Percentiles rank a stretch among this genome's conserved stretches.
phyloP scores from a whole-genome alignment of 176 grass and related monocot species.

The Triticum timopheevii region DNA sequence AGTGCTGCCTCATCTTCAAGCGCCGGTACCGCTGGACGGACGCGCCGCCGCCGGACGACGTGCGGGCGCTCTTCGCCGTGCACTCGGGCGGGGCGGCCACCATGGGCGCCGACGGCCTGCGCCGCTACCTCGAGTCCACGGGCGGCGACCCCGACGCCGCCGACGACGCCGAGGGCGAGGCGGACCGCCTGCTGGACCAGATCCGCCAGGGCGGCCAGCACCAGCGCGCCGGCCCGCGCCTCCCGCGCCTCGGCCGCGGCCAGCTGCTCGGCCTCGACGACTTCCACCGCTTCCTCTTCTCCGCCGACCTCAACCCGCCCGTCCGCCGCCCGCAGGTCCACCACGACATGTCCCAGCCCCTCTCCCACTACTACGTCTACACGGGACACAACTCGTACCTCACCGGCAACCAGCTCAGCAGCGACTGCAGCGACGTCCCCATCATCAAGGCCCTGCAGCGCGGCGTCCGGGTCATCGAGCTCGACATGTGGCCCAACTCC shows the following conservation, averaged over 20 bases:
- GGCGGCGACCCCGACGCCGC: not conserved
- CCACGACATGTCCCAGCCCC: conserved; percentile 75
- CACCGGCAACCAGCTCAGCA: conserved; percentile 97
- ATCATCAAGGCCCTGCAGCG: conserved; percentile 85
- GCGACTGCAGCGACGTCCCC: conserved; percentile 88
- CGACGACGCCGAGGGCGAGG: conserved; percentile 36
- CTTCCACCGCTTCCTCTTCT: conserved; percentile 93
- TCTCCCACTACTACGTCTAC: conserved; percentile 96
- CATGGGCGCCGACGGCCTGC: conserved; percentile 58
- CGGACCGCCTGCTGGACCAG: conserved; percentile 39
- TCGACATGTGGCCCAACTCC: conserved; percentile 96
- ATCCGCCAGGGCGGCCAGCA: conserved; percentile 31
- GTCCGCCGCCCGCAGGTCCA: conserved; percentile 39
- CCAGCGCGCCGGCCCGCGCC: conserved; percentile 11
- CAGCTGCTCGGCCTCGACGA: conserved; percentile 61
- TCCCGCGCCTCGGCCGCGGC: conserved; percentile 31
- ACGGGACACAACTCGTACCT: conserved; percentile 99
- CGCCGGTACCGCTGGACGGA: conserved; percentile 68
- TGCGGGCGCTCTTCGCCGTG: conserved; percentile 39
- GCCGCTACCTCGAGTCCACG: conserved; percentile 51
- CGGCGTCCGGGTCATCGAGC: conserved; percentile 91
- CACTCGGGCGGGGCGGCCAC: conserved; percentile 39
- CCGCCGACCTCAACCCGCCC: conserved; percentile 74
- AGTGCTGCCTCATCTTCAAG: conserved; percentile 83
- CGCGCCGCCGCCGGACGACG: conserved; percentile 72